Evolutionary conservation across 106 monocot species (phyloP), one percentile per base, ranked within the genome.

Genomic region (Dactylorhiza incarnata): DNA sequence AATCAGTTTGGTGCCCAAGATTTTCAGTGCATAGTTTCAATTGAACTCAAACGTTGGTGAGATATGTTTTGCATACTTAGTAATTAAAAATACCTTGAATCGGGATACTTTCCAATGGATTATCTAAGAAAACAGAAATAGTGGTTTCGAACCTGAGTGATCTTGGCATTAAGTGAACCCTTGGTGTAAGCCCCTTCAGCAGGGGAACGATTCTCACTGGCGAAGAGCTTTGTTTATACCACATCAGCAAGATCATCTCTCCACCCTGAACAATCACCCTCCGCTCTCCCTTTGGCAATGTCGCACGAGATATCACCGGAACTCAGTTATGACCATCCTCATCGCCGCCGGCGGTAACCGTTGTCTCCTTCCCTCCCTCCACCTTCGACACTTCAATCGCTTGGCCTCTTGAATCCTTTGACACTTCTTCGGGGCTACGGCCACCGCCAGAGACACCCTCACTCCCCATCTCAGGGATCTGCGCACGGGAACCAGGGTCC

Each of bases 131-230:
- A n/a, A n/a, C n/a, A n/a, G n/a, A n/a, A 58, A 44, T 10, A 26
- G 9, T 11, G 4, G 4, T 16, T 37, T 45, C 66, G 46, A 54
- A 97, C 97, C 97, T 97, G 93, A 25, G 93, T 97, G 78, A 97
- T 93, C 82, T 86, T 97, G 45, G 97, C 97, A 83, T 94, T 96
- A 46, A 94, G 80, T 10, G 94, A 81, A 15, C 97, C 97, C 68
- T 97, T 94, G 25, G 75, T 89, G 74, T 97, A 97, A 44, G 96
- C 96, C 9, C 96, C 96, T 76, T 97, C 96, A 10, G 97, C 97
- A 0, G 91, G 97, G 0, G 97, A 97, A 22, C 93, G 79, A 79
- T 97, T 97, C 84, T 97, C 93, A 22, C 91, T 88, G 25, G 97
- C 97, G 75, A 86, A 83, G 5, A 97, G 83, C 83, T 91, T 78